Conservation (phyloP, 352 stramenopile genomes). For the Phytophthora cryptogea region DNA sequence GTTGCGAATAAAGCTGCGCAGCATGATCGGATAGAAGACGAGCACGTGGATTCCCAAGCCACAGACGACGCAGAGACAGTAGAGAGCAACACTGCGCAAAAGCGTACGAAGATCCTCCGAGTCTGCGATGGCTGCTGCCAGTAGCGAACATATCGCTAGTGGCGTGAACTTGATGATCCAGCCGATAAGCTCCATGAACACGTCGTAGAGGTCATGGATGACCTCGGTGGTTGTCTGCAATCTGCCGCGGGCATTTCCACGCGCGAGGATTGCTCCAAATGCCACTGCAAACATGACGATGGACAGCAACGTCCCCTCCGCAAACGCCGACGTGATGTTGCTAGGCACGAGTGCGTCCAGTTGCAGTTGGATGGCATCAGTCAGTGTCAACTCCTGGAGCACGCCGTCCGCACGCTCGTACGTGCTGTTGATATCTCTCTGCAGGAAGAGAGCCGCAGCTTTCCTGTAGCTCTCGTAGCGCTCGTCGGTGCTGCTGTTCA, state of each 20-base stretch:
- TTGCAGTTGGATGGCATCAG: slow-evolving; percentile 32
- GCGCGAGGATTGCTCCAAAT: slow-evolving; percentile 42
- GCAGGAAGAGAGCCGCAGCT: slow-evolving; percentile 30
- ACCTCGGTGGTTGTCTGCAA: slow-evolving; percentile 28
- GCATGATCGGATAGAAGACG: slow-evolving; percentile 47
- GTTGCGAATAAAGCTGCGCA: slow-evolving; percentile 45
- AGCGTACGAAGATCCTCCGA: slow-evolving; percentile 32
- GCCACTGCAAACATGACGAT: slow-evolving; percentile 56
- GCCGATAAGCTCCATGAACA: slow-evolving; percentile 53
- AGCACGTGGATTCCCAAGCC: slow-evolving; percentile 43
- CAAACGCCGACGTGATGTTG: slow-evolving; percentile 48
- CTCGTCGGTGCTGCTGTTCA: slow-evolving; percentile 32
- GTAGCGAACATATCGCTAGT: slow-evolving; percentile 66
- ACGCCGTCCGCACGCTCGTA: slow-evolving; percentile 19
- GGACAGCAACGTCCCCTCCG: slow-evolving; percentile 40
- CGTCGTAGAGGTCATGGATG: slow-evolving; percentile 44
- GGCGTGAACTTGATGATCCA: slow-evolving; percentile 52
- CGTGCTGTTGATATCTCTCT: slow-evolving; percentile 39
- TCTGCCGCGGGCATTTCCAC: slow-evolving; percentile 13
- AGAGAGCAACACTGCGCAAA: slow-evolving; percentile 45
- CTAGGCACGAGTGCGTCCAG: slow-evolving; percentile 43
- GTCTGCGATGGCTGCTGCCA: slow-evolving; percentile 55
- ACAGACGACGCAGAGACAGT: slow-evolving; percentile 48
- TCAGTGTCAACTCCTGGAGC: slow-evolving; percentile 25
- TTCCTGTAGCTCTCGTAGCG: slow-evolving; percentile 26